A percentile compares a stretch with the other conserved stretches of the same genome.
These are phyloP conservation scores for Chalciporus sphaerocephalus DNA, from an alignment of 768 basidiomycete species.

Conservation along the genomic window DNA sequence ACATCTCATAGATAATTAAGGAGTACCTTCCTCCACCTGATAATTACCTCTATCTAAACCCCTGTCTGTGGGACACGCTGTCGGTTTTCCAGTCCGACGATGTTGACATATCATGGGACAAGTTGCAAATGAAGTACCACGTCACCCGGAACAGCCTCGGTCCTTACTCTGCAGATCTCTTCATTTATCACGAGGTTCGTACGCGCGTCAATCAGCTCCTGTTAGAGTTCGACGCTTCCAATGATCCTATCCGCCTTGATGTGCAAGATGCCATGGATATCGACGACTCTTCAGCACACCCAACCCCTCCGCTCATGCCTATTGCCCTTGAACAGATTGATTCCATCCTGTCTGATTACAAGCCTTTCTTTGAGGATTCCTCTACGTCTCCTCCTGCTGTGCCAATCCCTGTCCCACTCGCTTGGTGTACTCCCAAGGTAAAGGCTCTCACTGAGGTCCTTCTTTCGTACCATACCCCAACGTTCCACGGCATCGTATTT, in stretches of 20 bases:
- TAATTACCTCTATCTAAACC: slow-evolving; percentile 53
- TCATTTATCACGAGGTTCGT: slow-evolving; percentile 57
- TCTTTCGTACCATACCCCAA: slow-evolving; percentile 43
- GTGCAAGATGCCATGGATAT: slow-evolving; percentile 26
- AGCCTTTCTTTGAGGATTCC: slow-evolving; percentile 35
- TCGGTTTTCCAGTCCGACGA: slow-evolving; percentile 34
- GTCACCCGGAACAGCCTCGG: slow-evolving; percentile 62
- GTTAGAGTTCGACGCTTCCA: slow-evolving; percentile 22
- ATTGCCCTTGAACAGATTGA: slow-evolving; percentile 46
- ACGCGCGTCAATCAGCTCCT: slow-evolving; percentile 43
- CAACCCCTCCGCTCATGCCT: slow-evolving; percentile 27
- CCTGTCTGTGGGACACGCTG: slow-evolving; percentile 52
- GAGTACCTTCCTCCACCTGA: slow-evolving; percentile 51
- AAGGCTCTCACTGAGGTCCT: slow-evolving; percentile 58
- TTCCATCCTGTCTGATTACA: slow-evolving; percentile 44
- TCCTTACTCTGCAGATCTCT: slow-evolving; percentile 71
- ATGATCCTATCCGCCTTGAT: slow-evolving; percentile 18
- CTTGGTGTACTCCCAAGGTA: slow-evolving; percentile 75
- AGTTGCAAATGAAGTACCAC: slow-evolving; percentile 58
- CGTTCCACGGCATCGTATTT: slow-evolving; percentile 83
- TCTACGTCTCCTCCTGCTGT: slow-evolving; percentile 25
- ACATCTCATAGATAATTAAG: slow-evolving; percentile 45
- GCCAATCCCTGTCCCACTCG: slow-evolving; percentile 43
- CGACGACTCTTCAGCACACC: slow-evolving; percentile 19
- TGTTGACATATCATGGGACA: slow-evolving; percentile 51